phyloP scores from a whole-genome alignment of 176 grass and related monocot genomes.

The Triticum aestivum region IWGSC_CS_RefSeq_v2.1 NC_057809.1:212374505-212375004 shows the following conservation, averaged over 20 bases:
- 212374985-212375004: neutral
- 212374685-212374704: no score
- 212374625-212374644: no score
- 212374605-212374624: no score
- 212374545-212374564: no score
- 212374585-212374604: no score
- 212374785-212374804: slow-evolving; percentile 2
- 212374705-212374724: neutral
- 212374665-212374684: no score
- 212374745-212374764: slow-evolving; percentile 29
- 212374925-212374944: neutral
- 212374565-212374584: neutral
- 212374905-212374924: neutral
- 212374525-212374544: no score
- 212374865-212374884: slow-evolving; percentile 1
- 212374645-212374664: no score
- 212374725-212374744: neutral
- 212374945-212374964: neutral
- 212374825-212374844: slow-evolving; percentile 18
- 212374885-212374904: slow-evolving; percentile 48
- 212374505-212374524: no score
- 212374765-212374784: slow-evolving; percentile 7
- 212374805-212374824: slow-evolving; percentile 50
- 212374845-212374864: slow-evolving; percentile 36
- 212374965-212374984: neutral